Base-by-base conservation (phyloP, 768 basidiomycete species). In the Rhodotorula diobovata region DNA sequence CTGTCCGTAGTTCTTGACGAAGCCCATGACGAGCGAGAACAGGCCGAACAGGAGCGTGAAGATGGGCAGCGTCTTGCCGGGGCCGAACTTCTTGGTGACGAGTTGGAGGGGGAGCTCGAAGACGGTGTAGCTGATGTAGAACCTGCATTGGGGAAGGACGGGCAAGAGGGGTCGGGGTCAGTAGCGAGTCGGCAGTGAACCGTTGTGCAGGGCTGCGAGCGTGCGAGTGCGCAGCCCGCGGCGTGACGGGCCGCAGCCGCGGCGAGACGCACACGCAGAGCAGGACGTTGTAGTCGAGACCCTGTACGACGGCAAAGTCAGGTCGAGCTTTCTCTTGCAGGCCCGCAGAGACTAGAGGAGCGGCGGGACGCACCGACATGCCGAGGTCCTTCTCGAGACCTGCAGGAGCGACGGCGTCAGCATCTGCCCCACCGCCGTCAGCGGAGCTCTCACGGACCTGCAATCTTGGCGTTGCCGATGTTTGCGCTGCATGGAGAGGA, bases 361-460 rank as follows among this genome's bases (percentile, higher is more conserved):
- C 15, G 48, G 59, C 48, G 46, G 61, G 57, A 69, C 76, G 21
- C 75, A 50, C 77, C 30, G 28, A 39, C 11, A 79, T 57, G 14
- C 62, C 53, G 10, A 79, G 63, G 45, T 79, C 72, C 61, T 64
- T 68, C 69, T 78, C 78, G 15, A 78, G 59, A 1, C 77, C 78
- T 43, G 41, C 41, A 41, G 9, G 41, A 15, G 41, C 12, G n/a
- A 12, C 8, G 18, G 14, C 14, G 41, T 43, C 41, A 43, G 8
- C 14, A 43, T 18, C 6, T 12, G 41, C 8, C 18, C 41, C n/a
- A n/a, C n/a, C n/a, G n/a, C n/a, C n/a, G n/a, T n/a, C 5, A 43
- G 41, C 12, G 8, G 41, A 43, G 41, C 2, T 2, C 2, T 18
- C 8, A 43, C 41, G 41, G 14, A 43, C 41, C 41, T 16, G 78